phyloP scores from a whole-genome alignment of 345 rosid genomes.

The Corchorus olitorius region DNA sequence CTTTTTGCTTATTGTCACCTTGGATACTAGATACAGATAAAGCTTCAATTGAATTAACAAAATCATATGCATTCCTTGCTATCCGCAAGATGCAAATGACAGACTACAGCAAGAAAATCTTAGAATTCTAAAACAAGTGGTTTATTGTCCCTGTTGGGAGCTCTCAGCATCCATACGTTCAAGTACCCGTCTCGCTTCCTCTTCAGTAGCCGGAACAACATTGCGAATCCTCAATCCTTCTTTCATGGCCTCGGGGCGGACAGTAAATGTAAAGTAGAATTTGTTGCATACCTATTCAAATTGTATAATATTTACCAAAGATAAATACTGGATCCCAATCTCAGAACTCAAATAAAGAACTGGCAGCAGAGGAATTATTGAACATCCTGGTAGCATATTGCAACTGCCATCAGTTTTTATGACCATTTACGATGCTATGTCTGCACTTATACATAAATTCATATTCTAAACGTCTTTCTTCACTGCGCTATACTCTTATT shows the following conservation, averaged over 20 bases:
- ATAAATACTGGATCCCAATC: neutral
- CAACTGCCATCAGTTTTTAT: neutral
- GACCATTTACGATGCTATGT: neutral
- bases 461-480: neutral
- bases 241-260: conserved; percentile 71
- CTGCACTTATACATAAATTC: neutral
- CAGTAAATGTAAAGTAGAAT: conserved; percentile 85
- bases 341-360: neutral
- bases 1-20: neutral
- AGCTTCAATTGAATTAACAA: neutral
- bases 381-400: neutral
- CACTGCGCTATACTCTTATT: too few relatives aligned
- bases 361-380: neutral
- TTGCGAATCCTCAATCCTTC: conserved; percentile 69
- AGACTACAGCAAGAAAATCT: neutral
- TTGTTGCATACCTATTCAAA: conserved; percentile 73
- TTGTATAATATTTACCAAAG: neutral
- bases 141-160: conserved; percentile 24
- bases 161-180: conserved; percentile 82
- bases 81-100: neutral
- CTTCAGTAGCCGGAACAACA: conserved; percentile 88
- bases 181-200: conserved; percentile 77
- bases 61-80: neutral
- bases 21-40: neutral
- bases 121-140: neutral